Conservation (phyloP, 495 filamentous ascomycete genomes). For the Paragyromitra xinjiangensis region DNA sequence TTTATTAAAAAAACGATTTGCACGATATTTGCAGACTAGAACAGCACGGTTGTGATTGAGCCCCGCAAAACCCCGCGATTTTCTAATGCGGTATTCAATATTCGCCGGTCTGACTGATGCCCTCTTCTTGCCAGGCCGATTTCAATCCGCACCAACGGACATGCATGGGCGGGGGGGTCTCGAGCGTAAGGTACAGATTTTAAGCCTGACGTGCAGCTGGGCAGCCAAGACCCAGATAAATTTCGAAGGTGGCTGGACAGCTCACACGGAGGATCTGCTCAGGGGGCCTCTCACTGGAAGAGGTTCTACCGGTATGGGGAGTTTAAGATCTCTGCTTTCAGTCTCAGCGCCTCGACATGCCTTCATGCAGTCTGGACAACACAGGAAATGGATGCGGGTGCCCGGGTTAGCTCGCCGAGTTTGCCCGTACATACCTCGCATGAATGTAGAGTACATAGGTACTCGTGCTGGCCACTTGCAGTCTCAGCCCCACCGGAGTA, state of each 20-base stretch:
- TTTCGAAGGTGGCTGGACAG: slow-evolving; percentile 27
- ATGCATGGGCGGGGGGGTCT: background rate
- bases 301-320: background rate
- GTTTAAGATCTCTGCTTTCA: slow-evolving; percentile 11
- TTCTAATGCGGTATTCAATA: background rate
- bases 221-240: slow-evolving; percentile 26
- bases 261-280: slow-evolving; percentile 38
- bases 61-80: slow-evolving; percentile 14
- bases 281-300: slow-evolving; percentile 18
- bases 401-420: slow-evolving; percentile 3
- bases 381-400: background rate
- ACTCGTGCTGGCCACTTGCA: background rate
- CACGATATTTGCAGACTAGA: background rate
- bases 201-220: slow-evolving; percentile 36
- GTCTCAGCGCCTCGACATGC: slow-evolving; percentile 16
- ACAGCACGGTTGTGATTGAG: background rate
- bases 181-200: slow-evolving; percentile 37
- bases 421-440: background rate
- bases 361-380: background rate
- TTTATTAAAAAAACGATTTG: background rate
- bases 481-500: background rate
- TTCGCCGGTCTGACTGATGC: background rate
- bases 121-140: background rate
- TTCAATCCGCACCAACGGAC: slow-evolving; percentile 5
- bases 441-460: background rate